These are phyloP conservation scores for Sordariomycetes sp. DNA, from an alignment of 2,329 filamentous ascomycete species.

Conservation along the genomic window DNA sequence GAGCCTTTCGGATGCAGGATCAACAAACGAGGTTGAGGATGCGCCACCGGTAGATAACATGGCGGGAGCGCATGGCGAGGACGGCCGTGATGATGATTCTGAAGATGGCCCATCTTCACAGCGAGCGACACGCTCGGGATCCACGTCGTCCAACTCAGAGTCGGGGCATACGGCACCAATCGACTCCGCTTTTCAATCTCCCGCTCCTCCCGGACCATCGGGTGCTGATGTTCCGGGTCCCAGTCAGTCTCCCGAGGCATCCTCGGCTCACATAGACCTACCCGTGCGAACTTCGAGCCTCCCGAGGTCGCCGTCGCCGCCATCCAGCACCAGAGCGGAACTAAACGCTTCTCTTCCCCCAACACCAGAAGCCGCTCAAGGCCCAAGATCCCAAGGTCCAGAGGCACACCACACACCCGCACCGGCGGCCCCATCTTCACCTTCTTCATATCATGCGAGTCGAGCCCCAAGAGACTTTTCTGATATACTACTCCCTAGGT, in stretches of 20 bases:
- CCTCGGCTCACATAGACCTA: neutral
- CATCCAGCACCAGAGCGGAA: neutral
- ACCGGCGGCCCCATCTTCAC: neutral
- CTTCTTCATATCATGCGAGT: neutral
- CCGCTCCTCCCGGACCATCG: neutral
- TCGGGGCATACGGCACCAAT: neutral
- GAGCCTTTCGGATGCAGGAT: constrained; percentile 12
- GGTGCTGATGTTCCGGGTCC: neutral
- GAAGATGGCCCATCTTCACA: neutral
- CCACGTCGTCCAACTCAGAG: neutral
- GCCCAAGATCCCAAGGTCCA: neutral
- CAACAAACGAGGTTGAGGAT: neutral
- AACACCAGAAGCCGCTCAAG: neutral
- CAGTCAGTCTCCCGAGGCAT: neutral
- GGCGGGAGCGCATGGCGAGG: neutral
- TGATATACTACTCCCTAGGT: constrained; percentile 53
- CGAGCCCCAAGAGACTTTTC: constrained; percentile 5
- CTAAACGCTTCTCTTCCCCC: neutral
- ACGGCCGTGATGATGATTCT: neutral
- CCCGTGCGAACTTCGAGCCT: constrained; percentile 1
- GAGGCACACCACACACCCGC: neutral
- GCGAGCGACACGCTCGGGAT: neutral
- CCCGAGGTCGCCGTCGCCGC: neutral
- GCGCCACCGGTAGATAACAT: neutral
- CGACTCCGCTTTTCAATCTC: neutral